phyloP scores from a whole-genome alignment of 1,284 basidiomycete genomes.

The Erythrobasidium hasegawianum region DNA sequence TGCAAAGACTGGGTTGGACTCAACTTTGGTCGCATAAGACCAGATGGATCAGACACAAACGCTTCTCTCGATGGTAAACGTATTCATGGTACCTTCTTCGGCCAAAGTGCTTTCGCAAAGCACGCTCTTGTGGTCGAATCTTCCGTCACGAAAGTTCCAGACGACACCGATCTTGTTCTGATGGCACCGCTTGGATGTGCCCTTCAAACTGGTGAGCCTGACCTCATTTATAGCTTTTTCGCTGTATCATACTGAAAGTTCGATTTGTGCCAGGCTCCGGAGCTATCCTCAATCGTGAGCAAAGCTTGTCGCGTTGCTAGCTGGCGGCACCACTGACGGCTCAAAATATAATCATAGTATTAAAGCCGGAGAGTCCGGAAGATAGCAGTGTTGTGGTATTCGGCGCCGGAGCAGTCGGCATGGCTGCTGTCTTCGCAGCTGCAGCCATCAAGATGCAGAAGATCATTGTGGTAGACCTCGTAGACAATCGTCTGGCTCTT shows the following conservation, averaged over 20 bases:
- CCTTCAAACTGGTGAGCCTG: conserved; percentile 3
- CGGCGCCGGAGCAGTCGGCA: conserved; percentile 43
- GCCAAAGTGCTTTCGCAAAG: conserved; percentile 40
- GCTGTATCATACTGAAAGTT: too few species aligned
- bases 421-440: conserved; percentile 42
- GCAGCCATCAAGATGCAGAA: conserved; percentile 35
- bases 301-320: too few species aligned
- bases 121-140: conserved; percentile 41
- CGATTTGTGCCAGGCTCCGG: too few species aligned
- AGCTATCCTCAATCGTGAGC: conserved; percentile 12
- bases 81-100: conserved; percentile 41
- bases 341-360: too few species aligned
- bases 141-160: conserved; percentile 34
- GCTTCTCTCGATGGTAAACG: conserved; percentile 31
- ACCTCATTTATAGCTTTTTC: too few species aligned
- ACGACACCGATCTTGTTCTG: conserved; percentile 35
- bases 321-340: too few species aligned
- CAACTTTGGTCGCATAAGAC: conserved; percentile 27
- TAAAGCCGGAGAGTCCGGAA: conserved; percentile 29
- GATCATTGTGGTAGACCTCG: conserved; percentile 44
- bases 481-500: conserved; percentile 37
- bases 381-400: conserved; percentile 36
- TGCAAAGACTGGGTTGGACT: conserved; percentile 28
- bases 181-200: conserved; percentile 36
- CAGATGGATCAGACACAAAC: conserved; percentile 20